Base-by-base conservation (phyloP, 2,329 filamentous ascomycete genomes). In the Anthostomella pinea region DNA sequence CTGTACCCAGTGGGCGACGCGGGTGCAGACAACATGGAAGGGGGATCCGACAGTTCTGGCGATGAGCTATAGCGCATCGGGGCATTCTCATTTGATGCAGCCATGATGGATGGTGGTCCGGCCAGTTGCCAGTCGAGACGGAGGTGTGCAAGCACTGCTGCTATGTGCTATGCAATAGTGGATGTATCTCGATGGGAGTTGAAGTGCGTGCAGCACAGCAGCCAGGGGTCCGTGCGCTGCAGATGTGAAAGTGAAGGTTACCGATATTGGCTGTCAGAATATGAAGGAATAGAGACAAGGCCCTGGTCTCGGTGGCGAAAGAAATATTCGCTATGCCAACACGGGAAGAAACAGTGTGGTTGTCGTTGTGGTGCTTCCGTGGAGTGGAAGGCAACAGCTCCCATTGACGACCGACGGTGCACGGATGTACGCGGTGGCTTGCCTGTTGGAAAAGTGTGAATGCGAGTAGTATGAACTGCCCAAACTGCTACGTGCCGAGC, bases 1-100 rank as follows among this genome's bases (percentile, higher is more conserved):
- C 41, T 46, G 16, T 50, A 51, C 14, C 45, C 53, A 11, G 39
- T 39, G 11, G 58, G 56, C 8, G 57, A 60, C 25, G 46, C 36
- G 28, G 55, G 55, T 31, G 48, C 56, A 8, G 58, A 60, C 13
- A 60, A 39, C 43, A 57, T 52, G 14, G 57, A 60, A 19, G 58
- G 57, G 13, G 57, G 58, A 33, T 59, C 56, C 23, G 57, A 60
- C 28, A 61, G 37, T 20, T 61, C 58, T 8, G 57, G 57, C 14
- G 58, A 61, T 28, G 58, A 59, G 30, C 56, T 61, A 22, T 51
- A 48, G 40, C 58, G 49, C 30, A 46, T 43, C 28, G 34, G 50
- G 31, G 44, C 40, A 22, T 46, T 53, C 39, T 46, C 43, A 25
- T 51, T 43, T 29, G 53, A 32, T 26, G 54, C 40, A 38, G 49